phyloP scores from a whole-genome alignment of 2,329 filamentous ascomycete species.

The Teratosphaeria pseudoeucalypti region DNA sequence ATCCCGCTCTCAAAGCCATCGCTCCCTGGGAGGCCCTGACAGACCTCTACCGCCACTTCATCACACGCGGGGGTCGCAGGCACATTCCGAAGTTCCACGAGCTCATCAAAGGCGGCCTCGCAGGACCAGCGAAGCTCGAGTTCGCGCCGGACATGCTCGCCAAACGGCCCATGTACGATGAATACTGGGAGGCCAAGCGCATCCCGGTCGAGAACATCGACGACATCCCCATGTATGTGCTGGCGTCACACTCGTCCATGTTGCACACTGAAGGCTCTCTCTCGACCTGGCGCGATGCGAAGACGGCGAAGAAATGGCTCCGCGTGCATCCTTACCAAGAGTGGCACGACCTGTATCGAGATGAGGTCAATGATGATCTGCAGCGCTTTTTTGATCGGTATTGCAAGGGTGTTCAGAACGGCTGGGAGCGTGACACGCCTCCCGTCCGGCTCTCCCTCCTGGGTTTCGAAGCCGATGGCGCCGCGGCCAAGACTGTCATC shows the following conservation, averaged over 20 bases:
- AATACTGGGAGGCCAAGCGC: constrained; percentile 13
- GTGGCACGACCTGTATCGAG: constrained; percentile 31
- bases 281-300: neutral
- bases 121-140: neutral
- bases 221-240: constrained; percentile 10
- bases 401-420: constrained; percentile 32
- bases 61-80: constrained; percentile 29
- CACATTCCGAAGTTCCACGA: constrained; percentile 10
- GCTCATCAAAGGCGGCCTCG: neutral
- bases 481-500: neutral
- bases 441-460: constrained; percentile 32
- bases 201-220: constrained; percentile 7
- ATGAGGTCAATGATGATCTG: constrained; percentile 27
- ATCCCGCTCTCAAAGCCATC: constrained; percentile 29
- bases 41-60: constrained; percentile 36
- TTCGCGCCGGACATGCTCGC: constrained; percentile 5
- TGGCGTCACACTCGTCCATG: constrained; percentile 29
- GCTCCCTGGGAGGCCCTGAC: constrained; percentile 36
- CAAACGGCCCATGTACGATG: constrained; percentile 4
- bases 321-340: constrained; percentile 31
- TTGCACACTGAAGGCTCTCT: constrained; percentile 12
- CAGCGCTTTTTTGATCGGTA: constrained; percentile 36
- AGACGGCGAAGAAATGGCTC: constrained; percentile 20
- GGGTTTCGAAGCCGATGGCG: constrained; percentile 7
- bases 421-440: constrained; percentile 31